Percentiles rank a stretch among this genome's conserved stretches.
Conservation (phyloP, 75 land plant species). For the Selaginella moellendorffii region DNA sequence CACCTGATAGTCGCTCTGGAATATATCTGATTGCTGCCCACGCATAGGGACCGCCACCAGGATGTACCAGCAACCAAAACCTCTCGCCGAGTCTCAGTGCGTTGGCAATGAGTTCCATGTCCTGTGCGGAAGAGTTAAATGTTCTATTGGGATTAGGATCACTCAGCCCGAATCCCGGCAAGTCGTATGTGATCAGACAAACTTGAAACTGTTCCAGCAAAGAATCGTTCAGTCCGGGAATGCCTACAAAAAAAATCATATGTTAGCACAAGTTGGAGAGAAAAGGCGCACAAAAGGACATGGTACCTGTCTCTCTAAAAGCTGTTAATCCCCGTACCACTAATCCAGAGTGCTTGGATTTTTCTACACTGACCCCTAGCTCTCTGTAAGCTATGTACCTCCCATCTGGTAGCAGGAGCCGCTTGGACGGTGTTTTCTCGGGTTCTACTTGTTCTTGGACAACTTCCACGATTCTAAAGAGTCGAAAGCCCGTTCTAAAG, state of each 20-base stretch:
- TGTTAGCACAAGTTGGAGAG: not conserved
- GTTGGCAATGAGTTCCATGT: conserved; percentile 1
- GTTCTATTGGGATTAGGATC: not conserved
- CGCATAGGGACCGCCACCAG: conserved; percentile 6
- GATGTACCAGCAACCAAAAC: not conserved
- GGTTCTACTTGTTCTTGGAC: not conserved
- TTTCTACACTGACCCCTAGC: not conserved
- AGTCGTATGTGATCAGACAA: not conserved
- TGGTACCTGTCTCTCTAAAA: not conserved
- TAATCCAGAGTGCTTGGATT: not conserved
- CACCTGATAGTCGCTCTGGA: conserved; percentile 6
- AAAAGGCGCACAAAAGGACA: not conserved
- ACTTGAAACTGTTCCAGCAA: not conserved
- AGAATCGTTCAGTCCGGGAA: not conserved
- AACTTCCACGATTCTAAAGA: not conserved
- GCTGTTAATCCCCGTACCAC: not conserved
- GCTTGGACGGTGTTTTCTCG: not conserved
- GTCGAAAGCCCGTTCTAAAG: not conserved
- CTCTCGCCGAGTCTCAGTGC: not conserved
- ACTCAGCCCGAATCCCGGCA: not conserved
- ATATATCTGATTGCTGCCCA: conserved; percentile 7
- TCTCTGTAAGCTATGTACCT: not conserved
- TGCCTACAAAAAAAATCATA: not conserved
- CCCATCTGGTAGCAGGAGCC: not conserved
- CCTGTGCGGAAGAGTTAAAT: not conserved